Evolutionary conservation across 192 early-diverging fungal genomes (phyloP), one percentile per base, ranked within the genome.

Genomic region (Coemansia sp.): DNA sequence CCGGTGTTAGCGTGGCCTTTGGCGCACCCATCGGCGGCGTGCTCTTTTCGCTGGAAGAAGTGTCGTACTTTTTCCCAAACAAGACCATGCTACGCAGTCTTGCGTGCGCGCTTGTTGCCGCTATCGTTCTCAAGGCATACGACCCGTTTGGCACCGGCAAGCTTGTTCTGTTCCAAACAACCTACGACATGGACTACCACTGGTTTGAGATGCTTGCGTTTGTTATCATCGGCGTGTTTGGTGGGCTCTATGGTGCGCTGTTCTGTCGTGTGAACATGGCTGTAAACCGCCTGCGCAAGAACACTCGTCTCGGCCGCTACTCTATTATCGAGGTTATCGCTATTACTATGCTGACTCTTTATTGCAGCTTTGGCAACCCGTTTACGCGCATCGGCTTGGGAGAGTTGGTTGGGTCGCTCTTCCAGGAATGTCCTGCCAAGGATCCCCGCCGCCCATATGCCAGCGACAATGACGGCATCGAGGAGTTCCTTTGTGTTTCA

Each of bases 11-110:
- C 32, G 93, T 95, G 19, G 97, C 97, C 0, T 98, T 98, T 81
- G 97, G 95, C 22, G 93, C 96, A 2, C 97, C 97, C 0, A 95
- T 98, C 67, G 97, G 97, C 44, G 96, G 95, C 5, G 95, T 98
- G 13, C 79, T 98, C 60, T 96, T 97, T 69, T 92, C 92, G 37
- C 80, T 98, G 19, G 97, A 98, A 69, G 94, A 96, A 67, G 91
- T 96, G 61, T 91, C 89, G 53, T 96, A 95, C 66, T 94, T 91
- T 64, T 96, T 87, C 63, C 76, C 79, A 19, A 77, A 85, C 66
- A 81, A 81, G 72, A 81, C 79, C 25, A 88, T 93, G 86, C 81
- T 91, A 22, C 84, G 89, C 60, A 88, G 87, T 53, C 87, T 86
- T 60, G 86, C 91, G 41, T 92, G 87, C 25, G 90, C 91, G 5